Conservation (phyloP, 2,329 filamentous ascomycete genomes). For the Nemania abortiva region DNA sequence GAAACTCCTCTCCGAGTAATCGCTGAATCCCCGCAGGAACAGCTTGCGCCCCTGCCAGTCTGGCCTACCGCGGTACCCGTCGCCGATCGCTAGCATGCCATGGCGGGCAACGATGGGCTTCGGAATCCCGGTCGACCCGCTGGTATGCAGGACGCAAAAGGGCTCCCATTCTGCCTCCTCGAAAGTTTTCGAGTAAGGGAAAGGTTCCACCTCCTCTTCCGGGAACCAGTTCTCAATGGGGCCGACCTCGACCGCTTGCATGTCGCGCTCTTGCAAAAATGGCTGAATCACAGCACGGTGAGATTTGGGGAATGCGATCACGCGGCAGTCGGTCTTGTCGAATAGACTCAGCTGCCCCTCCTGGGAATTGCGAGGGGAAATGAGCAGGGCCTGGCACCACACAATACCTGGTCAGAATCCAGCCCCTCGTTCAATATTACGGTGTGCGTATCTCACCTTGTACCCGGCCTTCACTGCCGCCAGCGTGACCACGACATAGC, state of each 20-base stretch:
- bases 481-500: slow-evolving; percentile 46
- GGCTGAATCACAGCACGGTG: slow-evolving; percentile 52
- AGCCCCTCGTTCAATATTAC: neutral
- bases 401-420: slow-evolving; percentile 1
- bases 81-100: slow-evolving; percentile 54
- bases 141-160: slow-evolving; percentile 58
- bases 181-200: slow-evolving; percentile 57
- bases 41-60: slow-evolving; percentile 43
- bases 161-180: slow-evolving; percentile 59
- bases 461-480: slow-evolving; percentile 50
- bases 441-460: slow-evolving; percentile 47
- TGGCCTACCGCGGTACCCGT: slow-evolving; percentile 49
- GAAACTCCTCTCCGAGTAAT: slow-evolving; percentile 35
- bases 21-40: slow-evolving; percentile 37
- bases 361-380: slow-evolving; percentile 60
- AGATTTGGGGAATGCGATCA: slow-evolving; percentile 53
- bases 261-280: slow-evolving; percentile 55
- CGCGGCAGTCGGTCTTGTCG: slow-evolving; percentile 57
- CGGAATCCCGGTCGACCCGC: slow-evolving; percentile 60
- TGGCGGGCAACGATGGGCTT: slow-evolving; percentile 58
- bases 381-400: slow-evolving; percentile 54
- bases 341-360: slow-evolving; percentile 61
- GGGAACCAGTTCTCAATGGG: slow-evolving; percentile 54
- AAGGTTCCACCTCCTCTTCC: slow-evolving; percentile 50
- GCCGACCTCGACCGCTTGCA: slow-evolving; percentile 54